phyloP scores from a whole-genome alignment of 495 filamentous ascomycete genomes.

The Xylaria palmicola region DNA sequence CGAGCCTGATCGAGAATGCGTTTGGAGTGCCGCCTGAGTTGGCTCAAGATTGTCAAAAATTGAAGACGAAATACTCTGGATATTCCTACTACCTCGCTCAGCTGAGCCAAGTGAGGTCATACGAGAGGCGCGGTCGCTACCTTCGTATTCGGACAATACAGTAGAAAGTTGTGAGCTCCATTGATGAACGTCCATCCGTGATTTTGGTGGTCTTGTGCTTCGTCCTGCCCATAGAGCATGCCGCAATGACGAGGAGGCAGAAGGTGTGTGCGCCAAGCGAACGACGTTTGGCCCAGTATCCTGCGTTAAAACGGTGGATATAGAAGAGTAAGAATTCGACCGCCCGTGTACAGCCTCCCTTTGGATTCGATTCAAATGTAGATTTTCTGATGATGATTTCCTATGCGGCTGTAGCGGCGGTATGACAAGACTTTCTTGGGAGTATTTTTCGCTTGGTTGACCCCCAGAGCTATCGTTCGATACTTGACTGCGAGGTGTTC shows the following conservation, averaged over 20 bases:
- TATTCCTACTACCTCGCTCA: slow-evolving; percentile 43
- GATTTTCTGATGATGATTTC: slow-evolving; percentile 45
- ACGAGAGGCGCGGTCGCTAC: slow-evolving; percentile 43
- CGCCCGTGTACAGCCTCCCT: slow-evolving; percentile 48
- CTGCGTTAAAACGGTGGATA: slow-evolving; percentile 46
- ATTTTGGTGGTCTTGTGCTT: slow-evolving; percentile 16
- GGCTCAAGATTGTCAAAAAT: slow-evolving; percentile 38
- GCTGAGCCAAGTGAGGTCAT: slow-evolving; percentile 43
- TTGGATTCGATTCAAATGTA: slow-evolving; percentile 48
- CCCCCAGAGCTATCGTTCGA: slow-evolving; percentile 29
- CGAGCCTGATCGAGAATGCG: slow-evolving; percentile 40
- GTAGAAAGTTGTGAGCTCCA: slow-evolving; percentile 77
- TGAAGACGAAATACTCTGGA: slow-evolving; percentile 56
- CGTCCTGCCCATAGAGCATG: slow-evolving; percentile 27
- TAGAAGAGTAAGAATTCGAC: slow-evolving; percentile 50
- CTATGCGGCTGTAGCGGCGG: slow-evolving; percentile 46
- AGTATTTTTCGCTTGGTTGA: slow-evolving; percentile 44
- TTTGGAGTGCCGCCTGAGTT: slow-evolving; percentile 30
- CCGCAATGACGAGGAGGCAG: slow-evolving; percentile 27
- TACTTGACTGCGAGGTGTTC: slow-evolving; percentile 21
- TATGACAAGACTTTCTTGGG: slow-evolving; percentile 55
- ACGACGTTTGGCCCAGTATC: slow-evolving; percentile 38
- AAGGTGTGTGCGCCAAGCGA: slow-evolving; percentile 22
- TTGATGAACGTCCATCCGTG: slow-evolving; percentile 46
- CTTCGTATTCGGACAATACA: slow-evolving; percentile 65